phyloP scores from a whole-genome alignment of 2,329 filamentous ascomycete species.

The Neopestalotiopsis clavispora region DNA sequence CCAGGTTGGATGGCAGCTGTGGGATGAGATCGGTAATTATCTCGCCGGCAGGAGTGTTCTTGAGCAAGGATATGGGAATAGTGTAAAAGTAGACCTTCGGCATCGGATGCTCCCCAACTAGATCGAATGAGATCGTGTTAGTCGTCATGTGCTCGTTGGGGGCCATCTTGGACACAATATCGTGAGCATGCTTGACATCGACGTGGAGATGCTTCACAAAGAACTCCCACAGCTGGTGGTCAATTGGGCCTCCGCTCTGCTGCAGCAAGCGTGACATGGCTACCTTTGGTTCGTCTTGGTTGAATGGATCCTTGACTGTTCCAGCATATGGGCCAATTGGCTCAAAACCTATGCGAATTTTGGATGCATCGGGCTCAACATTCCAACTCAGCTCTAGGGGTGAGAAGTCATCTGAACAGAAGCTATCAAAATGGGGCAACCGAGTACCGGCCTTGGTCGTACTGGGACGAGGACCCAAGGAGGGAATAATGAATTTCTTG shows the following conservation, averaged over 20 bases:
- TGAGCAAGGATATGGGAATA: conserved; percentile 2
- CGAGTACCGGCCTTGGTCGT: neutral
- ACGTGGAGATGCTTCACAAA: conserved; percentile 6
- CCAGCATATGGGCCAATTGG: neutral
- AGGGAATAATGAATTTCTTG: neutral
- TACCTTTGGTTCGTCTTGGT: neutral
- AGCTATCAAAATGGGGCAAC: neutral
- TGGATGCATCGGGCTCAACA: neutral
- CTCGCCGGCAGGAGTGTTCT: neutral
- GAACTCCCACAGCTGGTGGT: neutral
- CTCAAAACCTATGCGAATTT: neutral
- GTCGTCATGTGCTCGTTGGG: conserved; percentile 8
- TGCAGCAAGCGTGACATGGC: neutral
- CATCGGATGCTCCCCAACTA: neutral
- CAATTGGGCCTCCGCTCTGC: neutral
- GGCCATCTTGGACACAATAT: neutral
- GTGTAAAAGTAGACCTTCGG: conserved; percentile 7
- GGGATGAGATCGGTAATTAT: neutral
- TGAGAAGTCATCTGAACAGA: conserved; percentile 6
- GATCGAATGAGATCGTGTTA: neutral
- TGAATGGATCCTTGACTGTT: neutral
- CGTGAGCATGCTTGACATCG: neutral
- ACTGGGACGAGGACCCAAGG: neutral
- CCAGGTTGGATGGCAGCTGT: neutral
- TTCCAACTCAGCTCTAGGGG: conserved; percentile 6